These are phyloP conservation scores for Trichoderma oligosporum DNA, from an alignment of 2,329 filamentous ascomycete genomes.

Conservation along the genomic window DNA sequence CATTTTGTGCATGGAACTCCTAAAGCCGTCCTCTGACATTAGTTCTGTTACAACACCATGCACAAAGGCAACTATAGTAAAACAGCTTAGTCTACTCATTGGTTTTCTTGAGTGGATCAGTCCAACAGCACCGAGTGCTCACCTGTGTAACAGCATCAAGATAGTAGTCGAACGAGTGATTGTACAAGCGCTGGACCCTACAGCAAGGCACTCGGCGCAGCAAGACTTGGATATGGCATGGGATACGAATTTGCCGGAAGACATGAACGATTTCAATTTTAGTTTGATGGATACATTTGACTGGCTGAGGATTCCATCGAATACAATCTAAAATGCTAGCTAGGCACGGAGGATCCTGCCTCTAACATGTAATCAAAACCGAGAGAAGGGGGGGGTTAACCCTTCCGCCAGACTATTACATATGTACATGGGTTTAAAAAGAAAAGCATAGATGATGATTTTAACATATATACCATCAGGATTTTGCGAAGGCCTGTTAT, in stretches of 20 bases:
- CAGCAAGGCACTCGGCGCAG: neutral
- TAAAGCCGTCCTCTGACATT: conserved; percentile 29
- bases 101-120: conserved; percentile 47
- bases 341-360: too few species aligned
- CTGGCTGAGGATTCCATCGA: conserved; percentile 35
- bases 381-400: too few species aligned
- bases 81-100: conserved; percentile 47
- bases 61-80: conserved; percentile 45
- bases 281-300: conserved; percentile 49
- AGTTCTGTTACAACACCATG: conserved; percentile 23
- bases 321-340: neutral
- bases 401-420: too few species aligned
- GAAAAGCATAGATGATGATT: too few species aligned
- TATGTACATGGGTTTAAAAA: too few species aligned
- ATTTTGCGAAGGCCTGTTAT: too few species aligned
- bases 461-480: too few species aligned
- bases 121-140: conserved; percentile 43
- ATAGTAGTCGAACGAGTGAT: conserved; percentile 41
- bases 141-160: conserved; percentile 41
- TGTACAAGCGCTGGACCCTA: conserved; percentile 37
- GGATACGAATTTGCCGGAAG: neutral
- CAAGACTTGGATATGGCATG: conserved; percentile 6
- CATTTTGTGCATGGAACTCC: conserved; percentile 46
- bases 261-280: conserved; percentile 40
- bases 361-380: too few species aligned